phyloP scores from a whole-genome alignment of 1,284 basidiomycete species.

The Baeospora myosura region DNA sequence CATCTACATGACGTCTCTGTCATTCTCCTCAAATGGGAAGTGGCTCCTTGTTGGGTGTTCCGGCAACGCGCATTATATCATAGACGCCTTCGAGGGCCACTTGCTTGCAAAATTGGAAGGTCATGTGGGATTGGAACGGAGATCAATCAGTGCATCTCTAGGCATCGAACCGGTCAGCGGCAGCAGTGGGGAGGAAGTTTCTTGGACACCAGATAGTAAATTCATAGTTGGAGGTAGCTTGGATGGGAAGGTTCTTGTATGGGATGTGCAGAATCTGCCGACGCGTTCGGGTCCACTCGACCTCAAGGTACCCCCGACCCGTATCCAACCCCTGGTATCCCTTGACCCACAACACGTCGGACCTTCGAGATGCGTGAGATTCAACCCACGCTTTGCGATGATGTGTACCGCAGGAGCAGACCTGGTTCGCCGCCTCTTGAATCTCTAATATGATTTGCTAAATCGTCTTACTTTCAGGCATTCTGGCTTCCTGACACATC shows the following conservation, averaged over 20 bases:
- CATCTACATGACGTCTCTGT: slow-evolving; percentile 85
- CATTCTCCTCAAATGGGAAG: slow-evolving; percentile 87
- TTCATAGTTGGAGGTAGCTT: slow-evolving; percentile 79
- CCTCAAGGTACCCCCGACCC: slow-evolving; percentile 40
- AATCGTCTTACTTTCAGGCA: slow-evolving; percentile 37
- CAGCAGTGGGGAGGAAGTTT: slow-evolving; percentile 83
- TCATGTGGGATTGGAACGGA: slow-evolving; percentile 70
- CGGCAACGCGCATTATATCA: slow-evolving; percentile 85
- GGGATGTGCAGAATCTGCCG: slow-evolving; percentile 68
- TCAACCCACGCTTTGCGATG: slow-evolving; percentile 87
- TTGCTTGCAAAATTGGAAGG: slow-evolving; percentile 81
- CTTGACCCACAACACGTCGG: slow-evolving; percentile 76
- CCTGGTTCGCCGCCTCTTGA: slow-evolving; percentile 48
- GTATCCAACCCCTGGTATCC: slow-evolving; percentile 47
- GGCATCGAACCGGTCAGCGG: slow-evolving; percentile 69
- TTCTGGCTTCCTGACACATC: slow-evolving; percentile 76
- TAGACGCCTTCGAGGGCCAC: slow-evolving; percentile 83
- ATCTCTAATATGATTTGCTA: neutral
- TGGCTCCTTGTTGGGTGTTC: slow-evolving; percentile 91
- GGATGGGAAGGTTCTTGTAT: slow-evolving; percentile 73
- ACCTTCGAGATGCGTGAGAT: slow-evolving; percentile 78
- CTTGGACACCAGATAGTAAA: slow-evolving; percentile 88
- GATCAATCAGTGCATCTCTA: slow-evolving; percentile 43
- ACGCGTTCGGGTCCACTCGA: slow-evolving; percentile 44
- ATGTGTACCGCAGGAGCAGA: slow-evolving; percentile 81